Conservation (phyloP, 1,139 yeast genomes). For the Saccharomycopsis phalli region DNA sequence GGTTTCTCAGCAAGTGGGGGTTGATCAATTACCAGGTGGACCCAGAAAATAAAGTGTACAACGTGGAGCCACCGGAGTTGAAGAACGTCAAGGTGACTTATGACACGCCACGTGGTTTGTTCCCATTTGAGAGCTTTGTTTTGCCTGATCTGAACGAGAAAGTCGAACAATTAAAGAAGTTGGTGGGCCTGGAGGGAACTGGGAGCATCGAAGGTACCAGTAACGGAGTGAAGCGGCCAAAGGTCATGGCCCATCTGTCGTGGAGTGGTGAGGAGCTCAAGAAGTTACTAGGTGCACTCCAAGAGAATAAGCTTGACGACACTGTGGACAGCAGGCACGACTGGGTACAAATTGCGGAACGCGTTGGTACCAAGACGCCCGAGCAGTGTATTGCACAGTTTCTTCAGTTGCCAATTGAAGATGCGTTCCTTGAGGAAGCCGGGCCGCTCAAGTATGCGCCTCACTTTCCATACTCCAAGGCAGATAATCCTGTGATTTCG, state of each 20-base stretch:
- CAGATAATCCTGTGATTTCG: conserved; percentile 88
- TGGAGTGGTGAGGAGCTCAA: conserved; percentile 63
- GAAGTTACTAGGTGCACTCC: conserved; percentile 52
- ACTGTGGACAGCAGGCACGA: conserved; percentile 6
- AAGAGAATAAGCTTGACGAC: conserved; percentile 33
- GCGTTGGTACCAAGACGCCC: conserved; percentile 59
- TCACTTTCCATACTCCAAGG: conserved; percentile 72
- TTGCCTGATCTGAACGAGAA: conserved; percentile 41
- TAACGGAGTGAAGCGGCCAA: conserved; percentile 33
- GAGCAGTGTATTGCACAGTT: conserved; percentile 78
- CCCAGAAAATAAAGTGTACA: conserved; percentile 58
- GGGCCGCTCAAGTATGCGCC: conserved; percentile 81
- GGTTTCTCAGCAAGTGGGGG: conserved; percentile 93
- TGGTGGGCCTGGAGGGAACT: conserved; percentile 2
- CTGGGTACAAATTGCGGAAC: conserved; percentile 67
- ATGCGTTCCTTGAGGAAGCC: conserved; percentile 47
- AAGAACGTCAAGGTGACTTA: conserved; percentile 61
- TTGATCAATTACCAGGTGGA: conserved; percentile 86
- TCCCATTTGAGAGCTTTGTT: conserved; percentile 81
- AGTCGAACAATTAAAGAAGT: conserved; percentile 47
- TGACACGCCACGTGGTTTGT: conserved; percentile 91
- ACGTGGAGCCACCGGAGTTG: conserved; percentile 63
- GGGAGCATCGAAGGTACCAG: background rate
- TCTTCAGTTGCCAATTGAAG: conserved; percentile 76
- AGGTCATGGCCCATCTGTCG: conserved; percentile 34